Conservation (phyloP, 805 yeast species). For the Alloascoidea hylecoeti region DNA sequence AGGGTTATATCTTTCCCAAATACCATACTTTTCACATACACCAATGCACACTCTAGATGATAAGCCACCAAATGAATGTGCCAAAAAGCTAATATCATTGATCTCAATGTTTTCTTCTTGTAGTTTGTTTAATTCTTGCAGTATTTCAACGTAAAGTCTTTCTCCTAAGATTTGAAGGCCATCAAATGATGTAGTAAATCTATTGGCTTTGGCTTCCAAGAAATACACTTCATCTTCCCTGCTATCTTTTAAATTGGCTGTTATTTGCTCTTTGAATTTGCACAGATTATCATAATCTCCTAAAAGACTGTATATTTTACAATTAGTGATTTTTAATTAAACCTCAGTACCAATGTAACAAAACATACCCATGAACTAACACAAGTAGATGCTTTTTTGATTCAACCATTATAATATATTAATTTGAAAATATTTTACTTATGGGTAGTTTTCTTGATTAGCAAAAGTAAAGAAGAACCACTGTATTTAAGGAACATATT, state of each 20-base stretch:
- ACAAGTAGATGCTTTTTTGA: constrained; percentile 44
- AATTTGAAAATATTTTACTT: no score
- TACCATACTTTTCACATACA: constrained; percentile 31
- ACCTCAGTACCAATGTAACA: neutral
- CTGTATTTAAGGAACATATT: no score
- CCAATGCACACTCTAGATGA: constrained; percentile 71
- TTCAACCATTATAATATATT: no score
- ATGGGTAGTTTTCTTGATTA: no score
- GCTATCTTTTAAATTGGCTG: no score
- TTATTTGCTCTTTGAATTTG: constrained; percentile 14
- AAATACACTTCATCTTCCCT: no score
- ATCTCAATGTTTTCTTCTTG: no score
- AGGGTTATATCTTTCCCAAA: constrained; percentile 36
- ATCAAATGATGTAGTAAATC: constrained; percentile 59
- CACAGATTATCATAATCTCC: constrained; percentile 49
- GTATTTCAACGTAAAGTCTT: constrained; percentile 53
- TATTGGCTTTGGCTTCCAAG: constrained; percentile 15
- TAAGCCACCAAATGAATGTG: constrained; percentile 88
- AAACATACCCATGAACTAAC: constrained; percentile 46
- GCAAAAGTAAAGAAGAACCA: no score
- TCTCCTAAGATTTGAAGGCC: constrained; percentile 68
- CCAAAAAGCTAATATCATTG: constrained; percentile 64
- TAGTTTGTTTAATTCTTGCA: constrained; percentile 21
- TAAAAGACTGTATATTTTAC: constrained; percentile 25
- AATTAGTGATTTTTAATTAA: neutral